Conservation (phyloP, 352 stramenopile species). For the Globisporangium camurandrum region DNA sequence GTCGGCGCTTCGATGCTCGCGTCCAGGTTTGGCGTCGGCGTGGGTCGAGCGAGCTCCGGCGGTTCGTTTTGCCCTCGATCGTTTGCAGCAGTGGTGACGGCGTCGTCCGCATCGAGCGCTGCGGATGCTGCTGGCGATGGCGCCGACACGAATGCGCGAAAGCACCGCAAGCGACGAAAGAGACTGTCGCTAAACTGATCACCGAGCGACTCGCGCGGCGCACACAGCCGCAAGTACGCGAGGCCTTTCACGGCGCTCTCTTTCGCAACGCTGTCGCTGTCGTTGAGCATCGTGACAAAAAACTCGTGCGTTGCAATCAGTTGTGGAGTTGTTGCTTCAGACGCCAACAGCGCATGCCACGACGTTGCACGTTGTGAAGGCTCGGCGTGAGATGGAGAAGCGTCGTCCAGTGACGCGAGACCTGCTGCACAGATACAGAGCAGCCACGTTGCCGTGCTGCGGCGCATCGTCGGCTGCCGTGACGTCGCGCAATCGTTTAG, state of each 20-base stretch:
- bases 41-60: too few species aligned
- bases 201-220: constrained; percentile 42
- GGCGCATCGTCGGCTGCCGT: constrained; percentile 32
- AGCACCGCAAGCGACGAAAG: constrained; percentile 71
- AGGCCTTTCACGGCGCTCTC: constrained; percentile 75
- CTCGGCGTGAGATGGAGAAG: too few species aligned
- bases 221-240: constrained; percentile 55
- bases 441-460: constrained; percentile 56
- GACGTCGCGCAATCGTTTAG: constrained; percentile 28
- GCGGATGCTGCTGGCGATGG: too few species aligned
- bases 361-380: constrained; percentile 11
- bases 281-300: constrained; percentile 77
- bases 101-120: too few species aligned
- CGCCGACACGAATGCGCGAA: constrained; percentile 57
- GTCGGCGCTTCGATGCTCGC: constrained; percentile 7
- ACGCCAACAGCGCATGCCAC: constrained; percentile 30
- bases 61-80: too few species aligned
- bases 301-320: constrained; percentile 61
- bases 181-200: constrained; percentile 68
- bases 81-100: constrained; percentile 9
- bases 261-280: constrained; percentile 50
- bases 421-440: constrained; percentile 59
- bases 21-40: constrained; percentile 16
- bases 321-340: constrained; percentile 15
- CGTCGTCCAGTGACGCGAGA: constrained; percentile 13